Evolutionary conservation across 1,139 yeast genomes (phyloP).

Genomic region (Protomyces arabidopsidicola): DNA sequence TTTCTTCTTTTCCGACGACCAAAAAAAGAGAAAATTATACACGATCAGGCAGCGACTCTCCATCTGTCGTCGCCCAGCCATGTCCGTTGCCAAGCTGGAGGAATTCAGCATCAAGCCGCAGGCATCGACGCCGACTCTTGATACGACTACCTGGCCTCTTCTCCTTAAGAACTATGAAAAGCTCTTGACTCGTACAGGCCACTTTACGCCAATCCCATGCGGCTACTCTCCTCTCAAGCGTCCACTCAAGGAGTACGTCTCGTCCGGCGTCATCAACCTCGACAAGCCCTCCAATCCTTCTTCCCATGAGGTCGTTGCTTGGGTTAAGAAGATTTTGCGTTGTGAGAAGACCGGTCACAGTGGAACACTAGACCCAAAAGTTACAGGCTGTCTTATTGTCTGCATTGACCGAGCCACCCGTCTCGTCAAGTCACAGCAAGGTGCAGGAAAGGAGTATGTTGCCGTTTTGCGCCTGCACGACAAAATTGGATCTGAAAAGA

Average conservation of each 20-base stretch:
- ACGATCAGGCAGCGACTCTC: too few species aligned
- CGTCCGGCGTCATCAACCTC: constrained; percentile 92
- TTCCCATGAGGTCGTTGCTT: constrained; percentile 78
- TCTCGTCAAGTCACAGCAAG: constrained; percentile 96
- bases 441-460: constrained; percentile 99
- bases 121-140: constrained; percentile 63
- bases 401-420: constrained; percentile 98
- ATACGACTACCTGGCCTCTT: constrained; percentile 94
- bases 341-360: constrained; percentile 95
- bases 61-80: neutral
- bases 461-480: constrained; percentile 96
- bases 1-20: too few species aligned
- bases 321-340: constrained; percentile 93
- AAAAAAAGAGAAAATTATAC: too few species aligned
- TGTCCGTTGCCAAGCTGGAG: neutral
- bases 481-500: constrained; percentile 83
- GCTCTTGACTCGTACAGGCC: constrained; percentile 73
- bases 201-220: constrained; percentile 40
- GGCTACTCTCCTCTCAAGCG: constrained; percentile 94
- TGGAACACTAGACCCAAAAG: constrained; percentile 98
- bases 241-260: constrained; percentile 81
- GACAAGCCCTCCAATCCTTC: constrained; percentile 98
- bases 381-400: constrained; percentile 94
- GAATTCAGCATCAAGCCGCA: constrained; percentile 79
- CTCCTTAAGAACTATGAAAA: constrained; percentile 90